Conservation (phyloP, 768 basidiomycete species). For the Suillus alpinus region DNA sequence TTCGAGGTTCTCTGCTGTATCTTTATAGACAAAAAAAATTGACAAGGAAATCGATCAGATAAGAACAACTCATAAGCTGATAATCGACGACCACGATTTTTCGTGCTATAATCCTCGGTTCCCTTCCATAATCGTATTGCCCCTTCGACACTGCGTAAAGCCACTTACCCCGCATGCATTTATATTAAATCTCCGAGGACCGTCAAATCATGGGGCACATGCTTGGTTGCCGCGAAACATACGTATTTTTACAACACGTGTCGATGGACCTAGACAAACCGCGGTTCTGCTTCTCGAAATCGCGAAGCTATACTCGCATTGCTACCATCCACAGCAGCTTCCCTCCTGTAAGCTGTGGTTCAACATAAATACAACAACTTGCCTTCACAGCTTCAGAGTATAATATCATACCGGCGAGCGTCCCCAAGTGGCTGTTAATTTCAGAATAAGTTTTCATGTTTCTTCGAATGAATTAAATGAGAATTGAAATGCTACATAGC, state of each 20-base stretch:
- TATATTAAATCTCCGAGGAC: neutral
- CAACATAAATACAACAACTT: neutral
- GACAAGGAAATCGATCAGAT: neutral
- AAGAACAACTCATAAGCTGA: neutral
- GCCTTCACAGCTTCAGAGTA: neutral
- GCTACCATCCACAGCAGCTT: neutral
- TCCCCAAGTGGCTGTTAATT: neutral
- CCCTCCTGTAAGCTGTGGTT: neutral
- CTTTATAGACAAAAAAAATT: neutral
- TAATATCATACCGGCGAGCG: neutral
- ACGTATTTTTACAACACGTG: neutral
- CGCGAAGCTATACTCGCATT: neutral
- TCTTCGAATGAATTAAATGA: neutral
- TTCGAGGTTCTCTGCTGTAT: neutral
- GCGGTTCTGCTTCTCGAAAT: neutral
- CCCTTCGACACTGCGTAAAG: neutral
- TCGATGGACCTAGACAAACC: neutral
- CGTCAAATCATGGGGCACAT: neutral
- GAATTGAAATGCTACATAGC: neutral
- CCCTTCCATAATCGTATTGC: neutral
- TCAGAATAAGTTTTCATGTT: neutral
- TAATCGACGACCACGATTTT: neutral
- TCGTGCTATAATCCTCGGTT: neutral
- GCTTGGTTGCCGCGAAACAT: neutral
- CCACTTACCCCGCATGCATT: neutral